A percentile compares a stretch with the other conserved stretches of the same genome.
These are phyloP conservation scores for Boletus rubescentipes DNA, from an alignment of 768 basidiomycete genomes.

Conservation along the genomic window DNA sequence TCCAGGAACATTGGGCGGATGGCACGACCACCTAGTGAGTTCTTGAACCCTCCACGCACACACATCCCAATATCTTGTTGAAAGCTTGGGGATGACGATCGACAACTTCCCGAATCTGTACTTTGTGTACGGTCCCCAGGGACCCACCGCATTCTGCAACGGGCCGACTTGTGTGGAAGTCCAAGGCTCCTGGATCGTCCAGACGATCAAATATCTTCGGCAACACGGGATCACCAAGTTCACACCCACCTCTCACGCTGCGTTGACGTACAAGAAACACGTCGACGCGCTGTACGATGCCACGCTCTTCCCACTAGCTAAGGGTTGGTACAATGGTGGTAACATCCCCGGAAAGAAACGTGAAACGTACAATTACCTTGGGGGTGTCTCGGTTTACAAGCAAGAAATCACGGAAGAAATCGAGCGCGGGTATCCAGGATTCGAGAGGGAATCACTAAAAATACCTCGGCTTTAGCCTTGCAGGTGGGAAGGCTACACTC, in stretches of 20 bases:
- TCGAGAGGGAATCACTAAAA: constrained; percentile 7
- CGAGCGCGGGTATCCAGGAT: constrained; percentile 10
- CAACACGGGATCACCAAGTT: constrained; percentile 11
- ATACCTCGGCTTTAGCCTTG: background rate
- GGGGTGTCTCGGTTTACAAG: background rate
- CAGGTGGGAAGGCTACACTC: background rate
- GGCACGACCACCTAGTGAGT: constrained; percentile 16
- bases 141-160: constrained; percentile 8
- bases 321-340: constrained; percentile 1
- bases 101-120: constrained; percentile 18
- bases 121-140: constrained; percentile 16
- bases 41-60: background rate
- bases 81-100: constrained; percentile 13
- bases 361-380: constrained; percentile 4
- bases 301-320: constrained; percentile 8
- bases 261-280: constrained; percentile 7
- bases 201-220: constrained; percentile 13
- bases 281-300: background rate
- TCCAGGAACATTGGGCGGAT: constrained; percentile 17
- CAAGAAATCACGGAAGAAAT: constrained; percentile 16
- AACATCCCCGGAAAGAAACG: constrained; percentile 12
- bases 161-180: constrained; percentile 13
- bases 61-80: background rate
- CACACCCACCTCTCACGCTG: constrained; percentile 5
- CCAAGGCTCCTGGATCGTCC: constrained; percentile 4